These are phyloP conservation scores for Plenodomus biglobosus DNA, from an alignment of 2,329 filamentous ascomycete genomes.

Conservation along the genomic window DNA sequence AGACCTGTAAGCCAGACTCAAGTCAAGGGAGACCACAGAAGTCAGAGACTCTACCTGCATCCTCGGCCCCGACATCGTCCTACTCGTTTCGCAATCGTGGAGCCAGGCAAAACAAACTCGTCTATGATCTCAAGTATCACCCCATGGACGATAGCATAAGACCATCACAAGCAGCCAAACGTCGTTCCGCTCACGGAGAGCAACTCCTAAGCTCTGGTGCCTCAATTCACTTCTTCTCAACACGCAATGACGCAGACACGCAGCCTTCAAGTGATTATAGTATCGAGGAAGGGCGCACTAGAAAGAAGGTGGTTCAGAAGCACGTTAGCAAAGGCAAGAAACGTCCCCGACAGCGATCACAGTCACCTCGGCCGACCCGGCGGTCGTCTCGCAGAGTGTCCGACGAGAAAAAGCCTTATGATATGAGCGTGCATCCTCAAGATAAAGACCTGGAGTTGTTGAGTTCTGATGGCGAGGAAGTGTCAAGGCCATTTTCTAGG, in stretches of 20 bases:
- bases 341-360: conserved; percentile 3
- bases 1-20: too few species aligned
- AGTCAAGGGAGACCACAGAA: not conserved
- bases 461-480: conserved; percentile 5
- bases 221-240: conserved; percentile 3
- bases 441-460: conserved; percentile 21
- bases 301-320: not conserved
- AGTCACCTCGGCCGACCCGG: conserved; percentile 10
- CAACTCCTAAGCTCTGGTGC: conserved; percentile 1
- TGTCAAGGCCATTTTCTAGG: not conserved
- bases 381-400: conserved; percentile 28
- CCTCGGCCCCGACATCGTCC: conserved; percentile 9
- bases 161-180: conserved; percentile 32
- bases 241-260: conserved; percentile 3
- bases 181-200: conserved; percentile 25
- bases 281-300: not conserved
- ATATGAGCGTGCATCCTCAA: conserved; percentile 34
- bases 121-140: conserved; percentile 39
- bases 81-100: conserved; percentile 16
- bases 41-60: conserved; percentile 3
- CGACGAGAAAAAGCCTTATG: conserved; percentile 23
- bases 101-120: conserved; percentile 17
- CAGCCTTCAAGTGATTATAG: conserved; percentile 7
- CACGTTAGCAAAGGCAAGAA: conserved; percentile 12
- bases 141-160: conserved; percentile 37